A percentile compares a stretch with the other conserved stretches of the same genome.
Evolutionary conservation across 2,329 filamentous ascomycete species (phyloP).

Genomic region (Monilinia aucupariae): DNA sequence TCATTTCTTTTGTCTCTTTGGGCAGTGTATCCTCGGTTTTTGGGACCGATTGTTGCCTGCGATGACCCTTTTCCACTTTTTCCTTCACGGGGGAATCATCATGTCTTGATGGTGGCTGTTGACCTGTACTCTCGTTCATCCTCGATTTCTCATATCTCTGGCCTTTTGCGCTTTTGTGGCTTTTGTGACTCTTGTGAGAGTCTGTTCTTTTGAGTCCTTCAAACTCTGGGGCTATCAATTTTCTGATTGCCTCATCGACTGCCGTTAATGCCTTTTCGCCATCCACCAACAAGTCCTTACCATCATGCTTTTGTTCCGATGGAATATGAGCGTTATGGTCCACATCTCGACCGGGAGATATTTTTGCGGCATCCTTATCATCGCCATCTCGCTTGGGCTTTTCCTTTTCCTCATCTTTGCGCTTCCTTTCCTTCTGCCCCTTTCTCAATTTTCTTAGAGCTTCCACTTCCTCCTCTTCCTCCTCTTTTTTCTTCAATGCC

Average conservation of each 20-base stretch:
- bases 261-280: conserved; percentile 10
- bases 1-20: background rate
- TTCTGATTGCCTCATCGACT: conserved; percentile 15
- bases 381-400: conserved; percentile 9
- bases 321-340: background rate
- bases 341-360: background rate
- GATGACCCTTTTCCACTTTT: conserved; percentile 7
- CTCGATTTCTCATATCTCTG: conserved; percentile 7
- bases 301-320: background rate
- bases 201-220: conserved; percentile 11
- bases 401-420: conserved; percentile 17
- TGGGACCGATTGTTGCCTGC: background rate
- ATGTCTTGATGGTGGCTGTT: background rate
- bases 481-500: conserved; percentile 16
- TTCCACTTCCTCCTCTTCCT: conserved; percentile 14
- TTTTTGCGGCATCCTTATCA: conserved; percentile 13
- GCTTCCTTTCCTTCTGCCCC: conserved; percentile 12
- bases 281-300: conserved; percentile 1
- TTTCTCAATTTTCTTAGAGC: conserved; percentile 14
- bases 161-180: background rate
- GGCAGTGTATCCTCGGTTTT: background rate
- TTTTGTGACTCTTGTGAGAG: conserved; percentile 12
- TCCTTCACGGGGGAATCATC: conserved; percentile 9
- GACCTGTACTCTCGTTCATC: conserved; percentile 6
- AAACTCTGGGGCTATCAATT: conserved; percentile 7